These are phyloP conservation scores for Rubroboletus satanas DNA, from an alignment of 768 basidiomycete genomes.

Conservation along the genomic window DNA sequence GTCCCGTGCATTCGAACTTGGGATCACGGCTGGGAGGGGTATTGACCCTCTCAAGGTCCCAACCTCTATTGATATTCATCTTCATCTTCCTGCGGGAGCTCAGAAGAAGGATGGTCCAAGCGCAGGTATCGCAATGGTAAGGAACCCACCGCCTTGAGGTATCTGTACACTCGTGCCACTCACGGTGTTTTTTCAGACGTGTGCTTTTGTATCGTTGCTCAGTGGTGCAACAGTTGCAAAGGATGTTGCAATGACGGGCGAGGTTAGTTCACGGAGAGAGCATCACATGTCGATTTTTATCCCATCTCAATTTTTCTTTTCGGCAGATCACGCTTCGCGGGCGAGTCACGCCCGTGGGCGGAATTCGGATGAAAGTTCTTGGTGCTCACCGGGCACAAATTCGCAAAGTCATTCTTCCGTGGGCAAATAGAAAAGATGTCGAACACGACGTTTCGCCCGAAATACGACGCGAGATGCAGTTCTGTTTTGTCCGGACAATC, in stretches of 20 bases:
- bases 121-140: conserved; percentile 84
- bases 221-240: conserved; percentile 71
- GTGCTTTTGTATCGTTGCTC: conserved; percentile 83
- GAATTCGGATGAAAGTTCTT: conserved; percentile 88
- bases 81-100: conserved; percentile 86
- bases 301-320: neutral
- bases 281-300: neutral
- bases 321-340: conserved; percentile 75
- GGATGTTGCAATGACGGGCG: conserved; percentile 86
- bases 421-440: conserved; percentile 83
- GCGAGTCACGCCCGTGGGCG: conserved; percentile 79
- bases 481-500: conserved; percentile 77
- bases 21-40: conserved; percentile 64
- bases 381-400: conserved; percentile 87
- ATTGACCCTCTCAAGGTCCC: conserved; percentile 76
- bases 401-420: conserved; percentile 79
- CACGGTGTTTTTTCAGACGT: conserved; percentile 42
- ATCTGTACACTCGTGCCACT: neutral
- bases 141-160: conserved; percentile 6
- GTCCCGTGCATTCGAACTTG: conserved; percentile 73
- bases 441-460: conserved; percentile 78
- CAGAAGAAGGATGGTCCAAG: conserved; percentile 94
- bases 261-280: conserved; percentile 41
- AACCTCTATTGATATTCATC: conserved; percentile 74
- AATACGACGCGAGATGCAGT: conserved; percentile 70